These are phyloP conservation scores for Prunus fruticosa DNA, from an alignment of 306 rosid genomes.

Conservation along the genomic window DNA sequence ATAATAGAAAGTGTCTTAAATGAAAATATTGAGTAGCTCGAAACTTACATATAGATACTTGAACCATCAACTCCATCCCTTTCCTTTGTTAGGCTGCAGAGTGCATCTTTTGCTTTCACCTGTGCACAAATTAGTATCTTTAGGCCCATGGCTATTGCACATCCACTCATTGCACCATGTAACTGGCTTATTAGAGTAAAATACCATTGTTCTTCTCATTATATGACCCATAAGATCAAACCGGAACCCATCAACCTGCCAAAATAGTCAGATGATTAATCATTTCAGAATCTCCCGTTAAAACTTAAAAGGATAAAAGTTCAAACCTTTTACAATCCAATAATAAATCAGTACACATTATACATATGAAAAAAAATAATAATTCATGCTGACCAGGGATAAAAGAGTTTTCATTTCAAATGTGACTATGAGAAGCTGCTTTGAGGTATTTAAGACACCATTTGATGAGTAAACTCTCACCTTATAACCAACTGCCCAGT, in stretches of 20 bases:
- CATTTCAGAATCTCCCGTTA: not conserved
- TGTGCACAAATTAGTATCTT: slow-evolving; percentile 39
- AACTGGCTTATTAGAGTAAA: slow-evolving; percentile 12
- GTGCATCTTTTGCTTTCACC: slow-evolving; percentile 65
- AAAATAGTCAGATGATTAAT: slow-evolving; percentile 10
- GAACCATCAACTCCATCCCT: slow-evolving; percentile 82
- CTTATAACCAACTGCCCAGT: slow-evolving; percentile 91
- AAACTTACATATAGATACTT: slow-evolving; percentile 78
- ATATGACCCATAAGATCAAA: slow-evolving; percentile 98
- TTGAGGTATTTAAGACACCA: slow-evolving; percentile 16
- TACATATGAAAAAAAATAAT: not conserved
- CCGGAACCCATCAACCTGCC: slow-evolving; percentile 95
- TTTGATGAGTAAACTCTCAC: slow-evolving; percentile 40
- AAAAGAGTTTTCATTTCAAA: slow-evolving; percentile 2
- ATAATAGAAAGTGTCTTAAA: not conserved
- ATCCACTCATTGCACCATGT: not conserved
- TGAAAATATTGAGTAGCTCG: not conserved
- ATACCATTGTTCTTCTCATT: slow-evolving; percentile 95
- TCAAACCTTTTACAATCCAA: not conserved
- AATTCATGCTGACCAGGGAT: not conserved
- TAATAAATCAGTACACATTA: not conserved
- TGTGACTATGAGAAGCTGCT: slow-evolving; percentile 8
- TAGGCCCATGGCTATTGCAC: not conserved
- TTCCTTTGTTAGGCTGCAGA: slow-evolving; percentile 59
- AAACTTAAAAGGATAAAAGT: slow-evolving; percentile 4